Evolutionary conservation across 768 basidiomycete species (phyloP).

Genomic region (Tubosaeta sp.): DNA sequence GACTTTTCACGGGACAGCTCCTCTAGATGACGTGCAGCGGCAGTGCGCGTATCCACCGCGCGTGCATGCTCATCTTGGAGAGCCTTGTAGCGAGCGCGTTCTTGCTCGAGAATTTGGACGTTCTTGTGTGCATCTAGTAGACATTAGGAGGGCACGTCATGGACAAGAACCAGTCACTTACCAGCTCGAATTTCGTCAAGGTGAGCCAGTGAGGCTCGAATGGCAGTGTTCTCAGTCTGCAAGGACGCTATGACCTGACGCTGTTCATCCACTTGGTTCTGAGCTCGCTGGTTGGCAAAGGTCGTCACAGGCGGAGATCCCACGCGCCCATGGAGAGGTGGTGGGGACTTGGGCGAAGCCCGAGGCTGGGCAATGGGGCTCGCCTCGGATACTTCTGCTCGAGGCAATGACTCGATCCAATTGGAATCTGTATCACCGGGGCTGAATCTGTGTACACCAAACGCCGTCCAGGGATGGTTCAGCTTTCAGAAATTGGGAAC

Average conservation of each 20-base stretch:
- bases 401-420: slow-evolving; percentile 62
- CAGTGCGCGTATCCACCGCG: slow-evolving; percentile 7
- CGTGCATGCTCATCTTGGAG: slow-evolving; percentile 22
- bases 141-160: not conserved
- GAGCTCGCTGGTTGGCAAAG: not conserved
- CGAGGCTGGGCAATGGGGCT: slow-evolving; percentile 32
- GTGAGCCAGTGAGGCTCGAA: slow-evolving; percentile 24
- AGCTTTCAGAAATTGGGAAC: slow-evolving; percentile 25
- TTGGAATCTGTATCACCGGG: slow-evolving; percentile 41
- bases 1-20: slow-evolving; percentile 23
- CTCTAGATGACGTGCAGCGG: slow-evolving; percentile 12
- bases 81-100: slow-evolving; percentile 14
- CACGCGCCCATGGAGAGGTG: slow-evolving; percentile 10
- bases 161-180: slow-evolving; percentile 10
- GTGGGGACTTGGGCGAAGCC: slow-evolving; percentile 15
- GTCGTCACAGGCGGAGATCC: slow-evolving; percentile 1
- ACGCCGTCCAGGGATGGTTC: slow-evolving; percentile 3
- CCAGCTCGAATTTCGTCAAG: slow-evolving; percentile 32
- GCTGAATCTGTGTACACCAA: slow-evolving; percentile 37
- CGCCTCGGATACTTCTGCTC: slow-evolving; percentile 31
- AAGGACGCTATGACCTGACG: slow-evolving; percentile 16
- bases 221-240: slow-evolving; percentile 23
- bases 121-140: slow-evolving; percentile 13
- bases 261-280: slow-evolving; percentile 15
- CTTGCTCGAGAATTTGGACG: slow-evolving; percentile 15